Percentiles rank a stretch among this genome's conserved stretches.
These are phyloP conservation scores for Cruciata laevipes DNA, from an alignment of 257 asterid species.

Conservation along the genomic window DNA sequence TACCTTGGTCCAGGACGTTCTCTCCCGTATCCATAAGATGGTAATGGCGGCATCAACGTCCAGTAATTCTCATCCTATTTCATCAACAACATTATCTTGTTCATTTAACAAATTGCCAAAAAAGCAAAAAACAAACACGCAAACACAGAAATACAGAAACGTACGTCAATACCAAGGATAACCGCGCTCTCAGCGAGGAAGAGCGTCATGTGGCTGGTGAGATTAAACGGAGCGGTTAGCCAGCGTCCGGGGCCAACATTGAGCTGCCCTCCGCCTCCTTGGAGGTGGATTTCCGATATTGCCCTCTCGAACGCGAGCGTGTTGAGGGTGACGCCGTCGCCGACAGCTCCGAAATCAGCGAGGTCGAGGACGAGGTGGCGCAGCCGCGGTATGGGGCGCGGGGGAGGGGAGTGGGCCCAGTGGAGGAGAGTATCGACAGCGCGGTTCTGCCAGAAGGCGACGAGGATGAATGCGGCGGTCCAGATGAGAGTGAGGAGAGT, in stretches of 20 bases:
- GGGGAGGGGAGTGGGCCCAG: slow-evolving; percentile 26
- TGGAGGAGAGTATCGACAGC: slow-evolving; percentile 42
- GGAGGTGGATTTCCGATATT: slow-evolving; percentile 45
- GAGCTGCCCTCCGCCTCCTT: slow-evolving; percentile 91
- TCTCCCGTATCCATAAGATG: slow-evolving; percentile 90
- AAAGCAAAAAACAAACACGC: not conserved
- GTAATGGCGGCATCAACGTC: slow-evolving; percentile 95
- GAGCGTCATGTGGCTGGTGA: slow-evolving; percentile 78
- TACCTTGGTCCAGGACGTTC: slow-evolving; percentile 79
- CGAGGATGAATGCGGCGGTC: slow-evolving; percentile 60
- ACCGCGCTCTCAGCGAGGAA: slow-evolving; percentile 70
- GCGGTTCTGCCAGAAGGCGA: slow-evolving; percentile 54
- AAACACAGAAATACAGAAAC: slow-evolving; percentile 8
- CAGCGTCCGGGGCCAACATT: slow-evolving; percentile 68
- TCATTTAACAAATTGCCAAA: not conserved
- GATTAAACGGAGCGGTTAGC: slow-evolving; percentile 93
- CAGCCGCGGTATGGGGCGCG: slow-evolving; percentile 58
- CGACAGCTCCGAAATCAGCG: slow-evolving; percentile 80
- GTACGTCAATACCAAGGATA: slow-evolving; percentile 72
- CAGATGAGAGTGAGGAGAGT: slow-evolving; percentile 50
- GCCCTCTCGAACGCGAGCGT: slow-evolving; percentile 72
- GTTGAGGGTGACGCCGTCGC: slow-evolving; percentile 69
- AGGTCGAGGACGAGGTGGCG: slow-evolving; percentile 60
- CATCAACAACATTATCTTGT: slow-evolving; percentile 15
- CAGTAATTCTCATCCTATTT: slow-evolving; percentile 69